Conservation (phyloP, 2,329 filamentous ascomycete species). For the Trichoderma gracile region DNA sequence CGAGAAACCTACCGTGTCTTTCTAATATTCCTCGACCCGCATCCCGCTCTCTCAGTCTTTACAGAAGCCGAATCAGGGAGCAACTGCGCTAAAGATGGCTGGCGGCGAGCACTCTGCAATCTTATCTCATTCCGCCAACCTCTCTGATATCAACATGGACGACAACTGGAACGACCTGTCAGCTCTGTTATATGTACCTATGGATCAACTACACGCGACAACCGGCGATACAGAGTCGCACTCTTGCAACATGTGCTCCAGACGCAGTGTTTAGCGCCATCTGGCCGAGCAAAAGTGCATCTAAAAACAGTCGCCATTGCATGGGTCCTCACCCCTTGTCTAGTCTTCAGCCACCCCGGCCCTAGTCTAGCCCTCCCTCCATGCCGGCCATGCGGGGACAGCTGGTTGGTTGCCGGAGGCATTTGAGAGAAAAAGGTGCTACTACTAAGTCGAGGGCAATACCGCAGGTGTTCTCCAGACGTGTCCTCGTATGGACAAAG, state of each 20-base stretch:
- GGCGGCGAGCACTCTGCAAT: background rate
- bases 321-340: constrained; percentile 6
- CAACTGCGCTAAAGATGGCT: background rate
- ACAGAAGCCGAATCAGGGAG: background rate
- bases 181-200: background rate
- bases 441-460: constrained; percentile 2
- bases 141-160: background rate
- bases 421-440: background rate
- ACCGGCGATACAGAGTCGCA: background rate
- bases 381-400: constrained; percentile 14
- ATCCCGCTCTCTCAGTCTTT: no score
- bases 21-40: no score
- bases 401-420: constrained; percentile 17
- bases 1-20: background rate
- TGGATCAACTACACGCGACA: background rate
- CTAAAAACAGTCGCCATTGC: constrained; percentile 3
- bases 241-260: background rate
- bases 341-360: constrained; percentile 11
- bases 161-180: background rate
- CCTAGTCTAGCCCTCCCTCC: constrained; percentile 4
- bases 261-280: background rate
- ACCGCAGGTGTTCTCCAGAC: background rate
- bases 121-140: background rate
- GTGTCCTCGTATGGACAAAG: no score
- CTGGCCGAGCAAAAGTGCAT: constrained; percentile 24